These are phyloP conservation scores for Calamus simplicifolius DNA, from an alignment of 176 grass and related monocot species.

Conservation along the genomic window DNA sequence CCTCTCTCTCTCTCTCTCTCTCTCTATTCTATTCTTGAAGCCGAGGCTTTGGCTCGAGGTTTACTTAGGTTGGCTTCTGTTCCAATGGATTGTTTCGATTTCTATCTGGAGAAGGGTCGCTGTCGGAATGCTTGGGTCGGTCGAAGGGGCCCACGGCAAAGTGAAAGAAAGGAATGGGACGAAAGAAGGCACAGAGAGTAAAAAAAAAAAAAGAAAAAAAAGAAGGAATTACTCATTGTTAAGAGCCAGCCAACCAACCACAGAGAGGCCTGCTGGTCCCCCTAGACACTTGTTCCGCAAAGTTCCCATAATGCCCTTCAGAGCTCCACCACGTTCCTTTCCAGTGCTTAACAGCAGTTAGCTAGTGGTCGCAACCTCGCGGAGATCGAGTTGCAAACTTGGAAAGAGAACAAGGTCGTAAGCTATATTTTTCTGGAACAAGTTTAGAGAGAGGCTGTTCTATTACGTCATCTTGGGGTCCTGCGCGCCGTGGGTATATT, in stretches of 20 bases:
- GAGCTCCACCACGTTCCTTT: background rate
- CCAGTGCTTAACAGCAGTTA: too few species aligned
- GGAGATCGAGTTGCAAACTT: too few species aligned
- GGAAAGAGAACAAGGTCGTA: too few species aligned
- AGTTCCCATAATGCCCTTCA: slow-evolving; percentile 16
- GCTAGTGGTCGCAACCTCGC: too few species aligned
- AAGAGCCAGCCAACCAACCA: slow-evolving; percentile 18
- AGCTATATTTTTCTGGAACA: too few species aligned
- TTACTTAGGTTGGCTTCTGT: slow-evolving; percentile 22
- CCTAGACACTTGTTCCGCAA: slow-evolving; percentile 20
- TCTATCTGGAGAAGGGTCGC: slow-evolving; percentile 64
- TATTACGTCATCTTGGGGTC: background rate
- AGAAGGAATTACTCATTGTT: background rate
- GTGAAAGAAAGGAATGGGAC: too few species aligned
- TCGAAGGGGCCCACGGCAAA: slow-evolving; percentile 24
- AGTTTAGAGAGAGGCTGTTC: too few species aligned
- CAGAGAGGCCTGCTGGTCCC: slow-evolving; percentile 27
- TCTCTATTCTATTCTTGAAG: background rate
- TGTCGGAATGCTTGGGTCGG: slow-evolving; percentile 54
- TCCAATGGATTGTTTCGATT: slow-evolving; percentile 1
- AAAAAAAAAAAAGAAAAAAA: too few species aligned
- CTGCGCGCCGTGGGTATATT: background rate
- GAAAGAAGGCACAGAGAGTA: too few species aligned
- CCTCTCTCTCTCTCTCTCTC: background rate
- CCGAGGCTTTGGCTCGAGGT: slow-evolving; percentile 18